Percentiles rank a stretch among this genome's conserved stretches.
phyloP scores from a whole-genome alignment of 75 land plant species.

The Pinus albicaulis region DNA sequence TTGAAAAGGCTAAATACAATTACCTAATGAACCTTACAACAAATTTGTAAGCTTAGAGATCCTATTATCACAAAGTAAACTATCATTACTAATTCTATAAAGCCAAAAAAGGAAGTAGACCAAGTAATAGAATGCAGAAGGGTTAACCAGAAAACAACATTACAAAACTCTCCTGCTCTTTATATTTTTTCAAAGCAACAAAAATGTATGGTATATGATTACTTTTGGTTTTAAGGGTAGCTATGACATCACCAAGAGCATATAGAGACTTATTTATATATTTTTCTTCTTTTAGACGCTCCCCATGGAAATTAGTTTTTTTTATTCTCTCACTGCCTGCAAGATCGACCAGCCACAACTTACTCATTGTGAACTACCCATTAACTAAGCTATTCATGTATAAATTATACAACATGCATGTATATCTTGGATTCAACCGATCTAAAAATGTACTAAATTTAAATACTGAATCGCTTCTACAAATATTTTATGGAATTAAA shows the following conservation, averaged over 20 bases:
- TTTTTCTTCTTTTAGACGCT: constrained; percentile 88
- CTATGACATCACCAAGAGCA: constrained; percentile 92
- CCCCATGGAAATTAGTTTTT: constrained; percentile 86
- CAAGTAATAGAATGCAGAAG: constrained; percentile 2
- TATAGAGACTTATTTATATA: constrained; percentile 85
- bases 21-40: constrained; percentile 56
- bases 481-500: too few relatives aligned
- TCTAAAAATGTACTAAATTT: too few relatives aligned
- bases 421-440: too few relatives aligned
- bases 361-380: constrained; percentile 82
- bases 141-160: not conserved
- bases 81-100: not conserved
- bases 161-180: not conserved
- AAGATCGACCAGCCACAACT: constrained; percentile 93
- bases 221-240: constrained; percentile 76
- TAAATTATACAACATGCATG: too few relatives aligned
- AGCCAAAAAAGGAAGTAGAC: not conserved
- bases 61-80: constrained; percentile 6
- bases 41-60: constrained; percentile 19
- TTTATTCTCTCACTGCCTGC: constrained; percentile 91
- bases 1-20: not conserved
- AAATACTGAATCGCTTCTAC: too few relatives aligned
- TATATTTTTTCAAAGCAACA: constrained; percentile 8
- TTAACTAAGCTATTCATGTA: constrained; percentile 59
- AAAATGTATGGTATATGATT: constrained; percentile 87